These are phyloP conservation scores for Crithidia fasciculata DNA, from an alignment of 208 protist species.

Conservation along the genomic window DNA sequence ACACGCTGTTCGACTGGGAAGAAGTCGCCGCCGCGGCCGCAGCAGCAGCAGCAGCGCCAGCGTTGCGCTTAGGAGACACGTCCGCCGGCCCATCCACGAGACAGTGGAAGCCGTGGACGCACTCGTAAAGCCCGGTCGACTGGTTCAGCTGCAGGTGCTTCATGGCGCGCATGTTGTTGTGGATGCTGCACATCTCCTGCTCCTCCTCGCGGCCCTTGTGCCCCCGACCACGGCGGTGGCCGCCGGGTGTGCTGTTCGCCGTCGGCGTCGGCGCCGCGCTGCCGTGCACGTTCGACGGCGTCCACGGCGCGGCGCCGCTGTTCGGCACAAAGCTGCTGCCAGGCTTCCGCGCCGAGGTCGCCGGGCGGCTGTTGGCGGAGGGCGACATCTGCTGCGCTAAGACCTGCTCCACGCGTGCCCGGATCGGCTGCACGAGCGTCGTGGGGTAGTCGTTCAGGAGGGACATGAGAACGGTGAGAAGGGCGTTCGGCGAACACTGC, in stretches of 20 bases:
- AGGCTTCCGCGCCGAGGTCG: conserved; percentile 13
- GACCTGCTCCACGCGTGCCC: conserved; percentile 64
- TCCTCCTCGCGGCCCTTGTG: conserved; percentile 78
- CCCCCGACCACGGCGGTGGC: conserved; percentile 46
- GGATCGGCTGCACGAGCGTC: conserved; percentile 51
- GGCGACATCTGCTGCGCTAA: conserved; percentile 38
- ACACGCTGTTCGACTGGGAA: conserved; percentile 7
- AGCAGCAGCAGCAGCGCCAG: too few species aligned
- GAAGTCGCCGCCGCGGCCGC: not conserved
- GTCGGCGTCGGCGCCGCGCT: conserved; percentile 26
- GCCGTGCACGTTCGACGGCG: conserved; percentile 27
- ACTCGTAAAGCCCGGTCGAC: conserved; percentile 77
- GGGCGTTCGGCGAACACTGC: conserved; percentile 56
- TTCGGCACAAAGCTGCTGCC: conserved; percentile 40
- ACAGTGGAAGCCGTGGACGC: conserved; percentile 89
- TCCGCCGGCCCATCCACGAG: conserved; percentile 71
- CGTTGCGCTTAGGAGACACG: conserved; percentile 7
- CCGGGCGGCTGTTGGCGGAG: conserved; percentile 13
- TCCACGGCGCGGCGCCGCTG: conserved; percentile 50
- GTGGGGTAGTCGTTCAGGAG: conserved; percentile 78
- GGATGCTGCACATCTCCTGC: conserved; percentile 82
- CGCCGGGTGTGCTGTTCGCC: conserved; percentile 36
- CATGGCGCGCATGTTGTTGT: conserved; percentile 78
- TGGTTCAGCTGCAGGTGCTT: conserved; percentile 87
- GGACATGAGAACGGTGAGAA: conserved; percentile 69